Evolutionary conservation across 73 alveolate species (phyloP).

Genomic region (Uronychia binucleata): DNA sequence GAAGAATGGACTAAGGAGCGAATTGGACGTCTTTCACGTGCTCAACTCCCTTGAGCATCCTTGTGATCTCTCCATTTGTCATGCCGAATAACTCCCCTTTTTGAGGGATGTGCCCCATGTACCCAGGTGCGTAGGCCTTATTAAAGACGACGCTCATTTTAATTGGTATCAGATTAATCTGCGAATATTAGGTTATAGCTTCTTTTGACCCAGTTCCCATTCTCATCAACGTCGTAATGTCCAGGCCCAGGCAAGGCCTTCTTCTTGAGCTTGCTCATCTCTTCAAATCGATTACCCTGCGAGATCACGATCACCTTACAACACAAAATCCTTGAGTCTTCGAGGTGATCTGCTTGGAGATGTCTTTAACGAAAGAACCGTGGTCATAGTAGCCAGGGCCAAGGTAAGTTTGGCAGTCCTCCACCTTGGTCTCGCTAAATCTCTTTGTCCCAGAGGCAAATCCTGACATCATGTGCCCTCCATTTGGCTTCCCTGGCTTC

Average conservation of each 20-base stretch:
- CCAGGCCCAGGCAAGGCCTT: slow-evolving; percentile 46
- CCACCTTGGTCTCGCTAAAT: slow-evolving; percentile 33
- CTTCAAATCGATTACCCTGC: slow-evolving; percentile 37
- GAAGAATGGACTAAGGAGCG: neutral
- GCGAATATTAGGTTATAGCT: slow-evolving; percentile 49
- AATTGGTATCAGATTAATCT: slow-evolving; percentile 6
- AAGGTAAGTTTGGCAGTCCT: slow-evolving; percentile 37
- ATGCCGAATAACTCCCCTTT: neutral
- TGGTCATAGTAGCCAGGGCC: slow-evolving; percentile 60
- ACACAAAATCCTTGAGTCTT: neutral
- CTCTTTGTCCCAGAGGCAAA: slow-evolving; percentile 22
- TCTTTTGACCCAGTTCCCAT: slow-evolving; percentile 37
- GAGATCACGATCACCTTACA: slow-evolving; percentile 17
- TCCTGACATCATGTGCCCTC: too few relatives aligned
- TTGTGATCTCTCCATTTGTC: neutral
- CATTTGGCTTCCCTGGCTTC: too few relatives aligned
- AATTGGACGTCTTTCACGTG: neutral
- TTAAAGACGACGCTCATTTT: neutral
- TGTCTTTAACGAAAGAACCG: slow-evolving; percentile 5
- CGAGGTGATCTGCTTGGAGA: neutral
- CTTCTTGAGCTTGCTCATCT: slow-evolving; percentile 9
- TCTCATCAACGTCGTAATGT: slow-evolving; percentile 27
- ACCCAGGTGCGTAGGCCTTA: neutral
- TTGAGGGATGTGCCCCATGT: neutral
- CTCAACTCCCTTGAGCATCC: neutral